Base-by-base conservation (phyloP, 495 filamentous ascomycete species). In the Penicillium chermesinum region DNA sequence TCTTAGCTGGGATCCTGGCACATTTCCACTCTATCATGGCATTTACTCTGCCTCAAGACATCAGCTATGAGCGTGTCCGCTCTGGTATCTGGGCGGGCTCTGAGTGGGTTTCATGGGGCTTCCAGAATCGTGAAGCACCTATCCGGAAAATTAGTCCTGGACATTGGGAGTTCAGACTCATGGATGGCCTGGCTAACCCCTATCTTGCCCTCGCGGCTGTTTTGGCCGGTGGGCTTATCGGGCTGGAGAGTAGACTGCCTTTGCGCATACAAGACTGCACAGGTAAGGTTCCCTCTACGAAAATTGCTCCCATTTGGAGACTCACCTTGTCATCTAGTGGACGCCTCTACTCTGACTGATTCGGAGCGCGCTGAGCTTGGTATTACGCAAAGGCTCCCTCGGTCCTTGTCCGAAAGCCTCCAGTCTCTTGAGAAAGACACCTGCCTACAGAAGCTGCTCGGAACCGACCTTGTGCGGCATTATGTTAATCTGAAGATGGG, bases 201-300 rank as follows among this genome's bases (percentile, higher is more conserved):
- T 75, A 75, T 43, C 38, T 74, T 2, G 70, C 69, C 7, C 50
- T 74, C 48, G 79, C 82, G 10, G 85, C 85, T 0, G 61, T 95
- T 7, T 55, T 95, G 2, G 74, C 75, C 0, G 81, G 79, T 0
- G 89, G 90, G 0, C 67, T 77, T 7, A 42, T 77, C n/a, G 89
- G 88, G 0, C 45, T 89, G 4, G 55, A 62, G 2, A 65, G 64
- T 7, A 57, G 66, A 8, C 62, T 67, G 41, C 52, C 67, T 21
- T 55, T 89, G 33, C 69, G 58, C 0, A 52, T 64, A 72, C 64
- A 74, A 21, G 81, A 90, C 50, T 87, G 83, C 61, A 59, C 55
- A 40, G 69, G 75, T 55, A 52, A 49, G 65, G 25, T 5, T 40
- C n/a, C n/a, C n/a, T n/a, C n/a, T n/a, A n/a, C n/a, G n/a, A n/a